phyloP scores from a whole-genome alignment of 2,329 filamentous ascomycete species.

The Colletotrichum sp. region DNA sequence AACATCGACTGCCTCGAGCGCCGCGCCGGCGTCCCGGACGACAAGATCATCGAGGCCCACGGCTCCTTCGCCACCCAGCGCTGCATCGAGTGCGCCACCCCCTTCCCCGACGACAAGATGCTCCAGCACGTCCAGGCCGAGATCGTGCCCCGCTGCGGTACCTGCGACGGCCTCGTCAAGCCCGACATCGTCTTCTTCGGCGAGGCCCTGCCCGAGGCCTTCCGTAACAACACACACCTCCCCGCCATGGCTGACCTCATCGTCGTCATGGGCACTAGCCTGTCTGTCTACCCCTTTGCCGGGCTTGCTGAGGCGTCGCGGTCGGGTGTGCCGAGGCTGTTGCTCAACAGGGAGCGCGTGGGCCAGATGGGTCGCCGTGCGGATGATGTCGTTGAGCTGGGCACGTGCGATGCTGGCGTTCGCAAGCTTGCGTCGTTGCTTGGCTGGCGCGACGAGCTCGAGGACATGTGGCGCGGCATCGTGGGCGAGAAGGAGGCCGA shows the following conservation, averaged over 20 bases:
- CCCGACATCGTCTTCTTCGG: constrained; percentile 97
- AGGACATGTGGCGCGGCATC: constrained; percentile 72
- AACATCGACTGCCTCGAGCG: constrained; percentile 98
- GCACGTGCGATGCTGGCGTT: constrained; percentile 84
- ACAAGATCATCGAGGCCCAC: constrained; percentile 90
- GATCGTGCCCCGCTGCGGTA: constrained; percentile 72
- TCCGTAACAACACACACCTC: constrained; percentile 43
- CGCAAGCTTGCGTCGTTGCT: constrained; percentile 78
- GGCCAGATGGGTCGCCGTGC: constrained; percentile 77
- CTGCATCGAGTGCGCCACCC: constrained; percentile 84
- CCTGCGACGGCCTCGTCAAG: constrained; percentile 83
- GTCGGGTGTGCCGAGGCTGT: constrained; percentile 72
- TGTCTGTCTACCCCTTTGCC: constrained; percentile 89
- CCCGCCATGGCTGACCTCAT: constrained; percentile 73
- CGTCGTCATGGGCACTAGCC: constrained; percentile 87
- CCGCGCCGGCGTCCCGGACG: constrained; percentile 79
- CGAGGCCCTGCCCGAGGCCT: constrained; percentile 60
- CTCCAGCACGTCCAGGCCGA: constrained; percentile 68
- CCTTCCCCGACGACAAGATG: constrained; percentile 79
- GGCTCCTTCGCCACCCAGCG: constrained; percentile 91
- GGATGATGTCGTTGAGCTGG: constrained; percentile 86
- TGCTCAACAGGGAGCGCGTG: constrained; percentile 88
- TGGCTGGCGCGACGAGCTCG: constrained; percentile 86
- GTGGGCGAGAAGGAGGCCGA: constrained; percentile 66
- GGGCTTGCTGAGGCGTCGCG: constrained; percentile 71